Base-by-base conservation (phyloP, 441 rosid species). In the Capsella rubella region DNA sequence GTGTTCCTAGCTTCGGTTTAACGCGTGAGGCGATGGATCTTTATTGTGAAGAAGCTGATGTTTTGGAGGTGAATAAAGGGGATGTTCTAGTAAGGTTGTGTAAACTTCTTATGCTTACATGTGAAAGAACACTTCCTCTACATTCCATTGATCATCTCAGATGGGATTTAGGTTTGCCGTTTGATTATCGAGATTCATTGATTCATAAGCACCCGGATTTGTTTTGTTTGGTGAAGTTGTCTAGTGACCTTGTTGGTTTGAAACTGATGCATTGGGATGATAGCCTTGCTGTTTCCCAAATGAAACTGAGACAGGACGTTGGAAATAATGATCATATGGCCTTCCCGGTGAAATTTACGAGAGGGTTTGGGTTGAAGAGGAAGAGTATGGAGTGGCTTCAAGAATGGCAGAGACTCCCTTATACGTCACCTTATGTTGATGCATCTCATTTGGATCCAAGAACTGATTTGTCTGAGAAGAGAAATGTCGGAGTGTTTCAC, bases 141-240 rank as follows among this genome's bases (percentile, higher is more conserved):
- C 95, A 93, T 53, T 87, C 92, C 2, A 69, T 93, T 60, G 95
- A 90, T 54, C 95, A 91, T 84, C 87, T 89, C 68, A 83, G 81
- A 79, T 93, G 97, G 95, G 98, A 93, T 82, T 47, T 93, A 62
- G 98, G 98, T 42, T 75, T 93, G 82, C 98, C 97, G 0, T 83
- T 75, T 71, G 78, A 85, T 75, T 89, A 90, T 45, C n/a, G n/a
- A 51, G 74, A 69, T 60, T 71, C 80, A 0, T 43, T 90, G 74
- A 73, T 87, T 69, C 76, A 79, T n/a, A 75, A 63, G 66, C 66
- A 80, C 54, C 76, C 75, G 31, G 81, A 87, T 65, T 71, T 85
- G 13, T 93, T 93, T 74, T 77, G 83, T 70, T 83, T 82, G 21
- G 82, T 89, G 29, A 49, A 67, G 54, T 82, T 87, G 28, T 82